Base-by-base conservation (phyloP, 176 grass and related monocot species). In the Metroxylon sagu region DNA sequence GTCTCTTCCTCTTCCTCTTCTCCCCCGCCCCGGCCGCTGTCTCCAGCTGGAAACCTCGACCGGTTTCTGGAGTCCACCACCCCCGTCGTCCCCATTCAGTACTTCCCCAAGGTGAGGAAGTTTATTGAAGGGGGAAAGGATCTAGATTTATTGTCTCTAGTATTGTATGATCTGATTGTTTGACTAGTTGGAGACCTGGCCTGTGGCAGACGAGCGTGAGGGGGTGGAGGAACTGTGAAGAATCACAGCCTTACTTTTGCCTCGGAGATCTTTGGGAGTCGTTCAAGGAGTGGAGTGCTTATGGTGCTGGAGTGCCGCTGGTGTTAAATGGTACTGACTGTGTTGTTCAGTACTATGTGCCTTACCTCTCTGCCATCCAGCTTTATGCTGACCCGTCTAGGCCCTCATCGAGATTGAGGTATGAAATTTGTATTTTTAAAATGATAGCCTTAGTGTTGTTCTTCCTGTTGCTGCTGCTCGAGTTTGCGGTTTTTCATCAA, bases 281-380 rank as follows among this genome's bases (percentile, higher is more conserved):
- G 48, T 98, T 92, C 66, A 85, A 86, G 31, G 93, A 98, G 73
- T 98, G 93, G 93, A 92, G 93, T 65, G 93, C 84, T 19, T 98
- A 92, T 81, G 93, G 93, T 10, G 87, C 83, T 21, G 93, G 93
- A 62, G 93, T 92, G 60, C 93, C 93, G 18, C 75, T 98, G 56
- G 51, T 89, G 71, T 75, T 98, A 77, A 92, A 89, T 80, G 85
- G 76, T 14, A 80, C 26, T 54, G 88, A 98, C 60, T 85, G 62
- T 25, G 88, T 89, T 35, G 76, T 88, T 49, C 93, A 98, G 68
- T 98, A 98, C 59, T 98, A 92, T 48, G 93, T 98, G 18, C 93
- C 93, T 49, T 98, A 82, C 64, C 93, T 98, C 35, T 98, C 93
- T 61, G 88, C 84, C 31, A 85, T 98, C 57, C 93, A 98, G 58